Evolutionary conservation across 352 stramenopile species (phyloP), one percentile per base, ranked within the genome.

Genomic region (Phytophthora rubi): DNA sequence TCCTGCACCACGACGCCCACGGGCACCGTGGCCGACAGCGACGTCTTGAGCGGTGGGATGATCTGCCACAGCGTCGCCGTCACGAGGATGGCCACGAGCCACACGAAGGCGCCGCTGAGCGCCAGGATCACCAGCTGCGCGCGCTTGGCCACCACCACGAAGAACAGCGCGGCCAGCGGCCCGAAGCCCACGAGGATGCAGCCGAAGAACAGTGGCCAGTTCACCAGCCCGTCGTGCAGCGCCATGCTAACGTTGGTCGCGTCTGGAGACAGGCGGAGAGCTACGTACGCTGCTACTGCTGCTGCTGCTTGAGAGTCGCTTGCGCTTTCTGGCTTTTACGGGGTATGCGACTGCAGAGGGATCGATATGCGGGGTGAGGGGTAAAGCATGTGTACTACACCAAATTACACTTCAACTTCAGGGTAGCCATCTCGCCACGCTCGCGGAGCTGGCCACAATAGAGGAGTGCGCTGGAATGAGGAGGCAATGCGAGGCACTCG

Each of bases 151-250:
- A 96, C 61, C 16, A 96, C 78, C 53, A 90, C 67, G 68, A 96
- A 91, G 76, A 94, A 94, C 61, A 96, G 75, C 71, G 83, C 73
- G 13, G 83, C 72, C 39, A 96, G 57, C 16, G 89, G 87, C 4
- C 85, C 87, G 62, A 94, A 94, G 21, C 81, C 89, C 55, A 86
- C 82, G 44, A 96, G 79, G 63, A 94, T 88, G 70, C 83, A 94
- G 54, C 89, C 89, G 66, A 92, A 91, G 60, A 96, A 84, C 9
- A 96, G 87, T 70, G 87, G 86, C 86, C 87, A 96, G 75, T 94
- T 93, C 42, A 94, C 85, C 51, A 74, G 79, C 8, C 80, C 76
- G 70, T 91, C 83, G 77, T 85, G 79, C 30, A 94, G 71, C 48
- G 77, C 82, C 86, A 94, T 94, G 65, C 30, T 77, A 32, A 5